Evolutionary conservation across 164 flowering plant species (phyloP), one percentile per base, ranked within the genome.

Genomic region (Vitis amurensis): DNA sequence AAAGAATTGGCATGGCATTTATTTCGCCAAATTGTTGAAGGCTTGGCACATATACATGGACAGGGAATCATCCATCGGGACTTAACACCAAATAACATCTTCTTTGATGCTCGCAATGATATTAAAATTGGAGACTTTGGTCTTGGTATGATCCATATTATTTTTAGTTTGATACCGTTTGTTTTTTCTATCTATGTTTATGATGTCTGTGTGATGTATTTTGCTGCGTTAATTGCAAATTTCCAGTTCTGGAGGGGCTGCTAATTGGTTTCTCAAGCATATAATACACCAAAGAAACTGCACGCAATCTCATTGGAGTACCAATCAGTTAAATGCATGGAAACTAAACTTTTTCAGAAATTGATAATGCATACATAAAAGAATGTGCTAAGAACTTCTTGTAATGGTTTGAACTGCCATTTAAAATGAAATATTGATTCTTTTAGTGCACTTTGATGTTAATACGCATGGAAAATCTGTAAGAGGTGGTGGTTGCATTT

Each of bases 91-190:
- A 95, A 63, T 68, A 95, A 95, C 76, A 91, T 95, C 64, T 95
- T 95, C 76, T 95, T 95, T 83, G 99, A 89, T 88, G 94, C 97
- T 66, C 97, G 97, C 50, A 85, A 82, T 82, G 99, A 95, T 73
- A 83, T 95, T 63, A 95, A 95, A 81, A 95, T 95, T 79, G 99
- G 99, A 37, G 99, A 95, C 80, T 95, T 95, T 80, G 99, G 99
- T 73, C 94, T 95, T 61, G 99, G 99, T 95, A 89, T 83, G 86
- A 74, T 77, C 13, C 14, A 37, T 14, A 48, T 16, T 55, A 13
- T 4, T 37, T 58, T 71, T 59, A 17, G 17, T 16, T 50, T 61
- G 14, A 44, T 37, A 4, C 64, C 17, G 30, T 3, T 51, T 50
- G 66, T 44, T 19, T 64, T 9, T 9, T 16, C 16, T 60, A 29